A percentile compares a stretch with the other conserved stretches of the same genome.
Evolutionary conservation across 345 rosid genomes (phyloP).

Genomic region (Camelina hispida): DNA sequence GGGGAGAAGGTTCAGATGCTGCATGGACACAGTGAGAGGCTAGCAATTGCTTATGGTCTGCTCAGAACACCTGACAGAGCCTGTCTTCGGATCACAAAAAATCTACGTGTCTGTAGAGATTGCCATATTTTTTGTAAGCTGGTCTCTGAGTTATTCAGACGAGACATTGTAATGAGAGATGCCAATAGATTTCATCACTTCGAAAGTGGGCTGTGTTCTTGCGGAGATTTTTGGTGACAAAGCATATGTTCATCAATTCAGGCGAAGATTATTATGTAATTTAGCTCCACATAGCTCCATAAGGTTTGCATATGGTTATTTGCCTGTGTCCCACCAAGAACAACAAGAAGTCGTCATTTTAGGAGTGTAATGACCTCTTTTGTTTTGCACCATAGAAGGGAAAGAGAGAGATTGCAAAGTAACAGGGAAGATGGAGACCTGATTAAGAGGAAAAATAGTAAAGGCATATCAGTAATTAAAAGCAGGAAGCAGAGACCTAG

Average conservation of each 20-base stretch:
- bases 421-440: constrained; percentile 28
- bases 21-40: constrained; percentile 81
- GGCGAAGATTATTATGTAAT: constrained; percentile 13
- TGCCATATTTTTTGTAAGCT: constrained; percentile 82
- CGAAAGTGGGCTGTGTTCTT: constrained; percentile 75
- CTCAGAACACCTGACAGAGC: constrained; percentile 53
- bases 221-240: constrained; percentile 76
- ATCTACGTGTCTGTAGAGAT: constrained; percentile 80
- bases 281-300: constrained; percentile 14
- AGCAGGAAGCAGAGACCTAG: constrained; percentile 39
- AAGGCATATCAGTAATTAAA: constrained; percentile 34
- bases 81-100: constrained; percentile 69
- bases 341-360: constrained; percentile 12
- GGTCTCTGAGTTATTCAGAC: constrained; percentile 61
- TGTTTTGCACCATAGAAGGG: constrained; percentile 28
- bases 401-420: constrained; percentile 29
- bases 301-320: constrained; percentile 29
- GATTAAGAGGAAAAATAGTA: constrained; percentile 16
- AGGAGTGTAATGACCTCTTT: constrained; percentile 15
- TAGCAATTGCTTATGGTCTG: constrained; percentile 74
- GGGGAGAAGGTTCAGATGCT: constrained; percentile 72
- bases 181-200: constrained; percentile 91
- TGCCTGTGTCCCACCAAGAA: constrained; percentile 20
- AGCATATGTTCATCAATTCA: constrained; percentile 14
- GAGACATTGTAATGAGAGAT: constrained; percentile 76